Percentiles rank a stretch among this genome's conserved stretches.
These are phyloP conservation scores for Boletus rubescentipes DNA, from an alignment of 768 basidiomycete genomes.

Conservation along the genomic window DNA sequence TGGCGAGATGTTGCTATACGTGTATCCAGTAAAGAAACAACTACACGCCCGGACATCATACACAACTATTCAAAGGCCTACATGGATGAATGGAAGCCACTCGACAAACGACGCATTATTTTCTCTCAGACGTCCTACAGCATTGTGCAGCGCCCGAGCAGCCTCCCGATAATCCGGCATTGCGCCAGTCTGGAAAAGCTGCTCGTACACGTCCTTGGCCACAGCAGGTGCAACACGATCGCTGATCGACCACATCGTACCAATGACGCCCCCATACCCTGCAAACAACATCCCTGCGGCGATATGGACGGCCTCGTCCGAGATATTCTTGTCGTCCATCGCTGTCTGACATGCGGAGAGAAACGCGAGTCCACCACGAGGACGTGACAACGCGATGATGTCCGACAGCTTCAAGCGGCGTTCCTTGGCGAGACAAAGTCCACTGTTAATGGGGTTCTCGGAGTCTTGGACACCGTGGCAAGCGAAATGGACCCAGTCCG, in stretches of 20 bases:
- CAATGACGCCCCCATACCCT: constrained; percentile 34
- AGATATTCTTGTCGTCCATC: constrained; percentile 31
- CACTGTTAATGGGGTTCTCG: constrained; percentile 20
- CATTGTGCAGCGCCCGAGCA: neutral
- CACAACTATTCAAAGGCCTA: neutral
- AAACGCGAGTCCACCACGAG: constrained; percentile 36
- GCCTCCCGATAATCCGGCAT: constrained; percentile 11
- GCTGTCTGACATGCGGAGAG: constrained; percentile 49
- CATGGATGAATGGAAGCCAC: neutral
- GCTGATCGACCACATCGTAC: constrained; percentile 42
- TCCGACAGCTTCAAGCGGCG: neutral
- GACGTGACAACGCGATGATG: neutral
- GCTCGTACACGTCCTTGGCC: neutral
- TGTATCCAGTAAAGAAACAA: too few relatives aligned
- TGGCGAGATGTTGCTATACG: too few relatives aligned
- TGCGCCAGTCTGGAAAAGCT: neutral
- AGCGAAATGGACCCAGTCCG: constrained; percentile 27
- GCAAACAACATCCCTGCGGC: constrained; percentile 38
- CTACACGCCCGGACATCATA: too few relatives aligned
- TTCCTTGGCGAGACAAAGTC: constrained; percentile 14
- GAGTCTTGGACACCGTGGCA: constrained; percentile 29
- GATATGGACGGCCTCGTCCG: constrained; percentile 41
- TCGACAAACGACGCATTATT: neutral
- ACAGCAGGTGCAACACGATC: constrained; percentile 10
- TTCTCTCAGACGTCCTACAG: neutral